Percentiles rank a stretch among this genome's conserved stretches.
Evolutionary conservation across 148 eudicot genomes (phyloP).

Genomic region (Tetragonia tetragonoides): DNA sequence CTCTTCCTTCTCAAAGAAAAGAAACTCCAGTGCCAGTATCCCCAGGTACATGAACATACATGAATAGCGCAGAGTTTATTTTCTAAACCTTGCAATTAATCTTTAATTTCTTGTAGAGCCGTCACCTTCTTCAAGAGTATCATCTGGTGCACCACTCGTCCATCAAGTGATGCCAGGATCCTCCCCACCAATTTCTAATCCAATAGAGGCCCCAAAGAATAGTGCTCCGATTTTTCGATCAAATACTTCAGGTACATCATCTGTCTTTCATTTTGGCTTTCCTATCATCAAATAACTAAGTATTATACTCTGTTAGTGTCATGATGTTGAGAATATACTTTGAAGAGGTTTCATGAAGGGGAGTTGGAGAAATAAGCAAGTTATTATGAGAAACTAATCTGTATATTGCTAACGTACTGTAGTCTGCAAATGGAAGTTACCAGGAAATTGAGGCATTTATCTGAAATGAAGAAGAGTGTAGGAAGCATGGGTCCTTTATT

Average conservation of each 20-base stretch:
- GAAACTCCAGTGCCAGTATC: slow-evolving; percentile 32
- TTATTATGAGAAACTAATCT: not conserved
- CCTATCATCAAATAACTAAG: not conserved
- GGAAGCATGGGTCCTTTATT: not conserved
- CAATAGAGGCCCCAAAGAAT: slow-evolving; percentile 30
- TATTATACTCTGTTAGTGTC: not conserved
- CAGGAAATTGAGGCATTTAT: not conserved
- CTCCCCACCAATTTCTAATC: slow-evolving; percentile 25
- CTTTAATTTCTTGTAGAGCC: not conserved
- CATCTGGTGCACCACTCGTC: slow-evolving; percentile 25
- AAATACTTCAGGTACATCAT: slow-evolving; percentile 27
- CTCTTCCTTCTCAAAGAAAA: slow-evolving; percentile 31
- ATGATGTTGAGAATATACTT: not conserved
- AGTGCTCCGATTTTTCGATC: slow-evolving; percentile 19
- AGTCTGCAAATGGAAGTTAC: not conserved
- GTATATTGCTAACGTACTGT: not conserved
- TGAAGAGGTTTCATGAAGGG: not conserved
- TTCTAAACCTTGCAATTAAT: not conserved
- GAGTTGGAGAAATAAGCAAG: not conserved
- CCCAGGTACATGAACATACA: slow-evolving; percentile 41
- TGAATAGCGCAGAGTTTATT: not conserved
- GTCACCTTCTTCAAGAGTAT: slow-evolving; percentile 23
- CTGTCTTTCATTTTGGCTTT: slow-evolving; percentile 6
- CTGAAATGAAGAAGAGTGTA: not conserved
- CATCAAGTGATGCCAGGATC: slow-evolving; percentile 19